Conservation (phyloP, 2,329 filamentous ascomycete genomes). For the Penicillium psychrosexuale region DNA sequence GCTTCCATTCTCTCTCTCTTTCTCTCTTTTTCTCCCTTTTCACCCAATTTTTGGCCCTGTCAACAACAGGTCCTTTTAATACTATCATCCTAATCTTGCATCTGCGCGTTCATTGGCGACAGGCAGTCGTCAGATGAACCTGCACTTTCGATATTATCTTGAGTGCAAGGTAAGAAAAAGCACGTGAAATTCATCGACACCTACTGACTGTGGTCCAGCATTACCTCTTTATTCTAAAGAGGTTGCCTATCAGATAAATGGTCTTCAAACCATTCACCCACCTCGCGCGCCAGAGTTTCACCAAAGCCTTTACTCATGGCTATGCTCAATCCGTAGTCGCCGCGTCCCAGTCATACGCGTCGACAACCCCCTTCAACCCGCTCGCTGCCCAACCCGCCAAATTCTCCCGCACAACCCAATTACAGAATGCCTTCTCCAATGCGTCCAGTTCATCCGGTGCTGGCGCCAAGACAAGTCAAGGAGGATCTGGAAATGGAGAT, state of each 20-base stretch:
- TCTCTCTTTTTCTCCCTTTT: no score
- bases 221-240: constrained; percentile 63
- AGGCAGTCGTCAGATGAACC: constrained; percentile 94
- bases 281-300: constrained; percentile 96
- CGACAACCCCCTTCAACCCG: constrained; percentile 58
- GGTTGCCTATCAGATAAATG: constrained; percentile 79
- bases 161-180: constrained; percentile 59
- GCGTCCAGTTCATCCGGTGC: constrained; percentile 51
- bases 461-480: constrained; percentile 57
- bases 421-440: constrained; percentile 72
- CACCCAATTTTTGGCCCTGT: constrained; percentile 1
- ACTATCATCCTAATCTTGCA: constrained; percentile 6
- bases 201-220: constrained; percentile 33
- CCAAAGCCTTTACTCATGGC: constrained; percentile 95
- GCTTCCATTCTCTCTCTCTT: constrained; percentile 2
- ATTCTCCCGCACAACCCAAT: constrained; percentile 58
- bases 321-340: constrained; percentile 98
- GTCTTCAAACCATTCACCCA: constrained; percentile 65
- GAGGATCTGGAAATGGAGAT: constrained; percentile 54
- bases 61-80: constrained; percentile 9
- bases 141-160: constrained; percentile 66
- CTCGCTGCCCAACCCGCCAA: constrained; percentile 52
- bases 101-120: constrained; percentile 85
- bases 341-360: constrained; percentile 80
- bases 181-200: neutral